Evolutionary conservation across 345 rosid species (phyloP).

Genomic region (Eucalyptus lansdowneana): DNA sequence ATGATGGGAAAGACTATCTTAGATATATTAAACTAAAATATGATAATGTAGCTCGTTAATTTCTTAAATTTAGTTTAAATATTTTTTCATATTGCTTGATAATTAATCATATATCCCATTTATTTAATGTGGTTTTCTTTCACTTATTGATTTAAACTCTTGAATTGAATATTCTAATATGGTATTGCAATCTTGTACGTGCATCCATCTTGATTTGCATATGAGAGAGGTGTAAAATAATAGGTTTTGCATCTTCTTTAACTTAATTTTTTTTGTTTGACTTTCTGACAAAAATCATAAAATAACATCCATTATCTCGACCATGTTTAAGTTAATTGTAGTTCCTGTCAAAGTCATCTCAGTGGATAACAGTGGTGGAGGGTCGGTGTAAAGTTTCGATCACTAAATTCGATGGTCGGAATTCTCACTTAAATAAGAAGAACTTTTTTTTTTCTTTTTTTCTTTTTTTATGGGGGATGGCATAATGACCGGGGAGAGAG

Average conservation of each 20-base stretch:
- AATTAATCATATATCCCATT: rapidly evolving
- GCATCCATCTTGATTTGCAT: not conserved
- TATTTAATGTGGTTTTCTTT: not conserved
- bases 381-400: not conserved
- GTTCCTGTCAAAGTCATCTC: not conserved
- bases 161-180: rapidly evolving
- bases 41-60: not conserved
- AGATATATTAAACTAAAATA: not conserved
- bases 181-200: rapidly evolving
- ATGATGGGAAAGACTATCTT: not conserved
- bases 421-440: not conserved
- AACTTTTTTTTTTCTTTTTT: not conserved
- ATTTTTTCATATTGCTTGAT: rapidly evolving
- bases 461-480: not conserved
- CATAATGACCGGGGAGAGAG: not conserved
- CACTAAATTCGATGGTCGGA: not conserved
- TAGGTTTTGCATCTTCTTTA: not conserved
- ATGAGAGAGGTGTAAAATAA: not conserved
- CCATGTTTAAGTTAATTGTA: not conserved
- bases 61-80: not conserved
- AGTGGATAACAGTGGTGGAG: not conserved
- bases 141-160: not conserved
- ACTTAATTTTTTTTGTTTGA: too few relatives aligned
- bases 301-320: not conserved
- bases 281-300: not conserved